Base-by-base conservation (phyloP, 2,329 filamentous ascomycete genomes). In the Falciphora oryzae region DNA sequence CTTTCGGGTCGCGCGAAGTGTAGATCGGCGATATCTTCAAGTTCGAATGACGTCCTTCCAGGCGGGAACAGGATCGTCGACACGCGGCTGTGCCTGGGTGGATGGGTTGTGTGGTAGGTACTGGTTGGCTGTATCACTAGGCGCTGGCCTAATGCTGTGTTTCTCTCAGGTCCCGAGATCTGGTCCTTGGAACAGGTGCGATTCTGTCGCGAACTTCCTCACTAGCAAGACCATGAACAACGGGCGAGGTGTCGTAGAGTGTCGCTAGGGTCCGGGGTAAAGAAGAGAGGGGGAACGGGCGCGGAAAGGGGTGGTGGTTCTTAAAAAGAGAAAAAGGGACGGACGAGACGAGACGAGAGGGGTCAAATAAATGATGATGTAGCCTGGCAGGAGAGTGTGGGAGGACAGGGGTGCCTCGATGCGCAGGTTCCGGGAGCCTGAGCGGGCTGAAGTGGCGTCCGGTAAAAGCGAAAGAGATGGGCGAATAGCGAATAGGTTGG, bases 141-240 rank as follows among this genome's bases (percentile, higher is more conserved):
- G 38, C 4, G 38, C 16, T 44, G 16, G 44, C 44, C 22, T 7
- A 53, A 53, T 8, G 18, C 22, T n/a, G 44, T n/a, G 18, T 53
- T 53, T 60, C 27, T 31, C 29, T 60, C 31, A 60, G 13, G 58
- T 60, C 58, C 29, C 58, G 29, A 35, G 58, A 60, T 60, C 58
- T n/a, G 27, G 29, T 31, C 31, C 58, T 31, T n/a, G 28, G 29
- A 60, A 31, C 31, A 60, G 58, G 22, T 31, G 58, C 31, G 27
- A n/a, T 16, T 31, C 14, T 63, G 29, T 57, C 64, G 63, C 67
- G 64, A 68, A 68, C 61, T 59, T 70, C 77, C 73, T 79, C 74
- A 79, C 70, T 79, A 79, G 72, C 77, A 73, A 76, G 73, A 69
- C 76, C 77, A 79, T 79, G 69, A 72, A 73, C 60, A 50, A 61